Percentiles rank a stretch among this genome's conserved stretches.
These are phyloP conservation scores for Teratosphaeriaceae sp. DNA, from an alignment of 2,329 filamentous ascomycete species.

Conservation along the genomic window DNA sequence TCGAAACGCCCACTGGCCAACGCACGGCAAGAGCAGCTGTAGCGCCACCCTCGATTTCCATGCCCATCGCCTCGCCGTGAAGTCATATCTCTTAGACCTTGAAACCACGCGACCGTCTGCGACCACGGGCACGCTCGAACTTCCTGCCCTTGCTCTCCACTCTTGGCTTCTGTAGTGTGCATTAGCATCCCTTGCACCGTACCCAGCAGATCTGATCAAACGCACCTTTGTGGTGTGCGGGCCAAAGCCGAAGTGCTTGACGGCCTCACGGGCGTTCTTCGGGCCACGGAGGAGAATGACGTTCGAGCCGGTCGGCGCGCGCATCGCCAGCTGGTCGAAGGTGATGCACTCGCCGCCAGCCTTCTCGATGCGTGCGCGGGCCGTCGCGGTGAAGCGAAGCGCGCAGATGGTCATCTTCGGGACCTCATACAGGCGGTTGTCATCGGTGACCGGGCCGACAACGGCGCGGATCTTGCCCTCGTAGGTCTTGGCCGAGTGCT, in stretches of 20 bases:
- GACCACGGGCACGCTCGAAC: constrained; percentile 98
- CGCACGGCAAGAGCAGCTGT: not conserved
- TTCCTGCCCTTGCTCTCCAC: constrained; percentile 99
- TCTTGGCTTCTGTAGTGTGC: constrained; percentile 70
- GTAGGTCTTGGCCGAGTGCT: constrained; percentile 47
- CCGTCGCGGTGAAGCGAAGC: constrained; percentile 93
- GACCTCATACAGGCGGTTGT: constrained; percentile 85
- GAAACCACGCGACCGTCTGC: constrained; percentile 97
- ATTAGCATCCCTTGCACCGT: constrained; percentile 9
- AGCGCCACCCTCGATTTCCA: not conserved
- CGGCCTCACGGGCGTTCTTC: constrained; percentile 95
- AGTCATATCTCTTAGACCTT: constrained; percentile 74
- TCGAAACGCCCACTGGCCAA: too few relatives aligned
- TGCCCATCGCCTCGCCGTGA: not conserved
- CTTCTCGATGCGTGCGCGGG: constrained; percentile 85
- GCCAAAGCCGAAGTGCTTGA: constrained; percentile 99
- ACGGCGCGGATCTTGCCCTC: constrained; percentile 82
- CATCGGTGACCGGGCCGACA: constrained; percentile 93
- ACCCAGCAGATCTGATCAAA: constrained; percentile 9
- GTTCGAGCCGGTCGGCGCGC: constrained; percentile 93
- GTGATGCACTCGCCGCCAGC: constrained; percentile 94
- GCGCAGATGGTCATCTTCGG: constrained; percentile 93
- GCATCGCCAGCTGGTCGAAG: constrained; percentile 92
- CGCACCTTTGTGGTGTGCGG: constrained; percentile 94
- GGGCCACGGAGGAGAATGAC: constrained; percentile 94